Conservation (phyloP, 1,284 basidiomycete species). For the Ceratobasidium theobromae region DNA sequence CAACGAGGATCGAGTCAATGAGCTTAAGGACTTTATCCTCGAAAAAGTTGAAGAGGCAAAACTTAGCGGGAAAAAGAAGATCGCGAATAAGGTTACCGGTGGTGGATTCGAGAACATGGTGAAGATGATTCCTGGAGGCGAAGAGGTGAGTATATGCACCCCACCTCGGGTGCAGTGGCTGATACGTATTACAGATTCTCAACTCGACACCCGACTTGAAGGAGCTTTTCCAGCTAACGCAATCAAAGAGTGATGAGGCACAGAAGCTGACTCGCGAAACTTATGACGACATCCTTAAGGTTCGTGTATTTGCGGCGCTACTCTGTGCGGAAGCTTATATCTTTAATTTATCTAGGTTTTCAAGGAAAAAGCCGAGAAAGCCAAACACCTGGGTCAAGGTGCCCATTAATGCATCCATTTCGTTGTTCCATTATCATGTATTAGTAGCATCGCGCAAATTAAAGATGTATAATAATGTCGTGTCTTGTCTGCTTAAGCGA, state of each 20-base stretch:
- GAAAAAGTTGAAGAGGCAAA: conserved; percentile 40
- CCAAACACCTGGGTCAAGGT: conserved; percentile 42
- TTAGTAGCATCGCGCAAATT: too few species aligned
- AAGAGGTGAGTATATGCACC: conserved; percentile 39
- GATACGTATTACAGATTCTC: conserved; percentile 36
- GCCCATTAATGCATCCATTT: not conserved
- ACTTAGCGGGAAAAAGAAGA: conserved; percentile 24
- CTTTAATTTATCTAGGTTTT: conserved; percentile 40
- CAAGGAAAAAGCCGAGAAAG: conserved; percentile 45
- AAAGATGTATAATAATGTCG: too few species aligned
- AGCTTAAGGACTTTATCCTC: conserved; percentile 42
- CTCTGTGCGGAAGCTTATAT: not conserved
- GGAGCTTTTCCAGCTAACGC: conserved; percentile 41
- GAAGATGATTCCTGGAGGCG: conserved; percentile 42
- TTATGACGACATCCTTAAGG: conserved; percentile 42
- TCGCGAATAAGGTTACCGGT: conserved; percentile 37
- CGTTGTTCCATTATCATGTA: too few species aligned
- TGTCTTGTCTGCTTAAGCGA: too few species aligned
- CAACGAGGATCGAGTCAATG: conserved; percentile 43
- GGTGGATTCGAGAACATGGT: conserved; percentile 36
- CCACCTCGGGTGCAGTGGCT: not conserved
- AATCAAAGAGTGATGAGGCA: conserved; percentile 43
- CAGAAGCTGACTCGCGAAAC: conserved; percentile 45
- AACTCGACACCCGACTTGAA: conserved; percentile 43
- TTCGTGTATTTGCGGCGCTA: not conserved